Percentiles rank a stretch among this genome's conserved stretches.
Conservation (phyloP, 106 monocot genomes). For the Phalaenopsis equestris region DNA sequence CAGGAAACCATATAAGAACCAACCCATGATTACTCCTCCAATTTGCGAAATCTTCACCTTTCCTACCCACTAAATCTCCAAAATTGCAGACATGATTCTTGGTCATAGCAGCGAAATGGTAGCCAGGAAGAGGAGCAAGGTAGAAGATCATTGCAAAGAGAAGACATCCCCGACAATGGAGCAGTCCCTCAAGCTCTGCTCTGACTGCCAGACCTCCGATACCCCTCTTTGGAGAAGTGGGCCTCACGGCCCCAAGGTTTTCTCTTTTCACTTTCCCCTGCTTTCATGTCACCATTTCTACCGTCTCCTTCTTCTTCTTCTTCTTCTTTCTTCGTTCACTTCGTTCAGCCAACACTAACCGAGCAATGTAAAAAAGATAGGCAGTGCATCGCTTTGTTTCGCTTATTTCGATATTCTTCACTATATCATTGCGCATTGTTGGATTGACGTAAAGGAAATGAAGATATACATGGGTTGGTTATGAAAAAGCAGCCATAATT, state of each 20-base stretch:
- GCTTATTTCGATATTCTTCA: background rate
- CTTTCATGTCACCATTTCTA: background rate
- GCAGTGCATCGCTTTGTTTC: background rate
- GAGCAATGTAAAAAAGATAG: too few species aligned
- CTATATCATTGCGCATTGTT: background rate
- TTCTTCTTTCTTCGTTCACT: background rate
- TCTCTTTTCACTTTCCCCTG: background rate
- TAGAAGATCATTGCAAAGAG: background rate
- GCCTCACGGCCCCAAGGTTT: slow-evolving; percentile 3
- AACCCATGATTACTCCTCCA: background rate
- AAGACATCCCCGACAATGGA: background rate
- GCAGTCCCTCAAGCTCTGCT: background rate
- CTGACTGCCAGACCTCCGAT: background rate
- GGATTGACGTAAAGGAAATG: background rate
- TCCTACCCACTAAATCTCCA: background rate
- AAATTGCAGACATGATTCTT: background rate
- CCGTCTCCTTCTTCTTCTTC: background rate
- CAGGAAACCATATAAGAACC: background rate
- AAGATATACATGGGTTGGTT: background rate
- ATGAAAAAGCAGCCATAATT: too few species aligned
- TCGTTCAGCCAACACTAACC: too few species aligned
- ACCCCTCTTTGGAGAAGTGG: slow-evolving; percentile 10
- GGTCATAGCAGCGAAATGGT: background rate
- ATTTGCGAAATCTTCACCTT: background rate
- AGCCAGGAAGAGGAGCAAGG: background rate